These are phyloP conservation scores for Gossypium armourianum DNA, from an alignment of 441 rosid species.

Conservation along the genomic window DNA sequence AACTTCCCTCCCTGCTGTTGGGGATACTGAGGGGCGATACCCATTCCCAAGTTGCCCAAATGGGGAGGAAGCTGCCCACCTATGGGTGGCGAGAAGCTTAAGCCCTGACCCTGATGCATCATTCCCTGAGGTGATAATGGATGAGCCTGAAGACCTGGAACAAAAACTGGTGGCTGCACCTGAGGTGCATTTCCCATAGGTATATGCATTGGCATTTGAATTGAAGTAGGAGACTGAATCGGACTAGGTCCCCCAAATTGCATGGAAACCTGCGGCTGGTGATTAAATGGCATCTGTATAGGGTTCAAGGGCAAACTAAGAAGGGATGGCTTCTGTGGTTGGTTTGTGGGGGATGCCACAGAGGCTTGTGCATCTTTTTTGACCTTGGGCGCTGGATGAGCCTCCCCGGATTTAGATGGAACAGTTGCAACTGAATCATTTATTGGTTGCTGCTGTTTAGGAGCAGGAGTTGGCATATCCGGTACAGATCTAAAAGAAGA, in stretches of 20 bases:
- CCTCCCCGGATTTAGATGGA: conserved; percentile 39
- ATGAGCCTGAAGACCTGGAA: conserved; percentile 66
- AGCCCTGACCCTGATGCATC: conserved; percentile 76
- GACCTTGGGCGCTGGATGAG: conserved; percentile 33
- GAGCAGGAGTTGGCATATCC: conserved; percentile 44
- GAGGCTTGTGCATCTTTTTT: conserved; percentile 51
- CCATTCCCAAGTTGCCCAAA: conserved; percentile 59
- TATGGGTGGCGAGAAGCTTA: conserved; percentile 54
- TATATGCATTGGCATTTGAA: conserved; percentile 64
- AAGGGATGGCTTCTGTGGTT: conserved; percentile 48
- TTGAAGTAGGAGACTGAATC: conserved; percentile 59
- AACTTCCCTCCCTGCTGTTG: conserved; percentile 69
- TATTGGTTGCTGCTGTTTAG: conserved; percentile 44
- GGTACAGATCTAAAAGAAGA: conserved; percentile 36
- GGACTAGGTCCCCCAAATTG: conserved; percentile 66
- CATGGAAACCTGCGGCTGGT: conserved; percentile 54
- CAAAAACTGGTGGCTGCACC: conserved; percentile 64
- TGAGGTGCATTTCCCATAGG: conserved; percentile 63
- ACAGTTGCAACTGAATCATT: conserved; percentile 38
- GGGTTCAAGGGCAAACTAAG: conserved; percentile 47
- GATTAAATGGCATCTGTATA: conserved; percentile 58
- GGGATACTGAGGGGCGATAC: conserved; percentile 48
- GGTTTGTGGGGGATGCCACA: conserved; percentile 35
- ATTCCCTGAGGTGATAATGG: conserved; percentile 71
- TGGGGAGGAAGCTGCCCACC: conserved; percentile 57